Base-by-base conservation (phyloP, 495 filamentous ascomycete genomes). In the Hypoxylon cercidicola region DNA sequence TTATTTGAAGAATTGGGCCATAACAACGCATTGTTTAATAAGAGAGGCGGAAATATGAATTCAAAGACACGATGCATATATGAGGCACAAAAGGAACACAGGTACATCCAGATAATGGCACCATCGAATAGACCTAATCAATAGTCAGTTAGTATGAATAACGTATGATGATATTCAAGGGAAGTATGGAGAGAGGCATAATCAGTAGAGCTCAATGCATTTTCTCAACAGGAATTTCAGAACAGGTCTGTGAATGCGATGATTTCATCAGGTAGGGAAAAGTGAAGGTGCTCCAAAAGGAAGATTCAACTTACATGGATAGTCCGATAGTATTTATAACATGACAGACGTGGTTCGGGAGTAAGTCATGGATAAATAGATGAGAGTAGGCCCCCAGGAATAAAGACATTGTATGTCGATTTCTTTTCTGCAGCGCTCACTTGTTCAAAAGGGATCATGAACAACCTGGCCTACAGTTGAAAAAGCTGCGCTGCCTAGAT, bases 201-300 rank as follows among this genome's bases (percentile, higher is more conserved):
- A 72, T 79, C 75, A 81, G 76, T 55, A 72, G 67, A 77, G 68
- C 54, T 72, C 57, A 69, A 78, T 64, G 79, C 79, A 72, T 75
- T 72, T 66, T 77, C 73, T 83, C 82, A 75, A 81, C 82, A 84
- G 62, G 61, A 44, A 12, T 23, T 82, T 85, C 80, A 81, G 82
- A 85, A 84, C 82, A 85, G 82, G 82, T 84, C 82, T 85, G 82
- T 83, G 78, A 82, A 65, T 78, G 76, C 75, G 75, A 77, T 65
- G 48, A 59, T 78, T 74, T 83, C 79, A 83, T 83, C 80, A 83
- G 74, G 39, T 66, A 50, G 55, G 54, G 9, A 48, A 12, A 10
- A 11, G 40, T 5, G 35, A n/a, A 45, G 44, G 55, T 20, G 34
- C 5, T 48, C 25, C n/a, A 30, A 54, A 46, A 25, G 19, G 19